Base-by-base conservation (phyloP, 768 basidiomycete genomes). In the Gloeopeniophorella convolvens region DNA sequence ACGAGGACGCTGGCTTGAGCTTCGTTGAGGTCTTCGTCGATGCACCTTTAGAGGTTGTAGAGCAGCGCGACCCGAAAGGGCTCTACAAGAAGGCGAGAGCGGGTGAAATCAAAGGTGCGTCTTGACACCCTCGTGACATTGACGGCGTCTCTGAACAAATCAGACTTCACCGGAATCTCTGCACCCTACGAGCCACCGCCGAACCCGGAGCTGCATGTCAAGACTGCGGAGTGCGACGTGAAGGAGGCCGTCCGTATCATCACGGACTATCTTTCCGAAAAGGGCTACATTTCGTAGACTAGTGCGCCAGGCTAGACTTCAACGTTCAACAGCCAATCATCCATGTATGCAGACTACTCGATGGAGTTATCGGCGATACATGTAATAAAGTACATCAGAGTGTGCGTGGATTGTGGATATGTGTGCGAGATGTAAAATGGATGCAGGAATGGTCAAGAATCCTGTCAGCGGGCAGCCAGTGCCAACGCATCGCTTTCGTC, bases 161-260 rank as follows among this genome's bases (percentile, higher is more conserved):
- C 62, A 98, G 96, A 98, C 48, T 99, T 99, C 70, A 98, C 96
- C 40, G 96, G 96, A 6, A 86, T 98, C 65, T 94, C 92, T 18
- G 91, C 96, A 5, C 96, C 96, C 15, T 98, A 98, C 66, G 96
- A 98, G 68, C 79, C 82, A 5, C 96, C 96, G 15, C 73, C 74
- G 48, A 69, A 69, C 12, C 85, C 96, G 35, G 96, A 98, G 68
- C 79, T 99, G 52, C 92, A 94, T 70, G 86, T 99, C 67, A 83
- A 78, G 63, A 98, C 95, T 2, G 78, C 89, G 63, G 76, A 93
- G 66, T 75, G 74, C 21, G 79, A 85, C 59, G 85, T 98, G 28
- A 72, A 75, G 20, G 80, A 84, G 48, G 84, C 89, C 45, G 93
- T 97, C 37, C 72, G 75, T 56, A 71, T 77, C 46, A 91, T 98